Conservation (phyloP, 768 basidiomycete genomes). For the Daedalea quercina region DNA sequence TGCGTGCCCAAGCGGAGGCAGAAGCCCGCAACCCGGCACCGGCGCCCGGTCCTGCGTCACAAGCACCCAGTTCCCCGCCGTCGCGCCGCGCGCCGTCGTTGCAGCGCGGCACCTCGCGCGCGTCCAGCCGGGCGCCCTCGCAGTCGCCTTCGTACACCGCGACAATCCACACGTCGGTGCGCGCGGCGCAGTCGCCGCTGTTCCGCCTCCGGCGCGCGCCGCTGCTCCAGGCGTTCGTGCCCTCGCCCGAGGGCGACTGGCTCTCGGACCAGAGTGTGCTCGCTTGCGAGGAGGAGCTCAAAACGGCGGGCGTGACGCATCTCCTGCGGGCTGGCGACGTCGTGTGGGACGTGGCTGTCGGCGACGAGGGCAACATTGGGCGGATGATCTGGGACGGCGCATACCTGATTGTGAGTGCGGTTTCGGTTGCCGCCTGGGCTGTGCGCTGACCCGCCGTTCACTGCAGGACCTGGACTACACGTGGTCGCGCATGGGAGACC, state of each 20-base stretch:
- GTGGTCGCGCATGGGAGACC: constrained; percentile 67
- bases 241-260: constrained; percentile 84
- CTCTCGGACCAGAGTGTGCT: constrained; percentile 74
- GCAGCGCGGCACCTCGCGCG: constrained; percentile 19
- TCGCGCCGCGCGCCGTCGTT: background rate
- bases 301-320: constrained; percentile 54
- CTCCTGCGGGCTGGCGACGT: constrained; percentile 73
- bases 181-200: constrained; percentile 50
- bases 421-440: too few species aligned
- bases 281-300: constrained; percentile 78
- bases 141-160: constrained; percentile 43
- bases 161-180: constrained; percentile 12
- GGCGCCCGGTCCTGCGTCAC: constrained; percentile 11
- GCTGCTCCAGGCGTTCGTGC: constrained; percentile 75
- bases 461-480: constrained; percentile 78
- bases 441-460: background rate
- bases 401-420: constrained; percentile 71
- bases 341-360: constrained; percentile 82
- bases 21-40: constrained; percentile 24
- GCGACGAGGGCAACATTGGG: constrained; percentile 83
- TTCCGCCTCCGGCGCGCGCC: constrained; percentile 69
- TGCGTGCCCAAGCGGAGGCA: constrained; percentile 76
- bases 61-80: background rate
- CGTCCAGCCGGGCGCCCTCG: constrained; percentile 61
- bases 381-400: constrained; percentile 84